Base-by-base conservation (phyloP, 78 protist genomes). In the Trichosphaerium sp. region DNA sequence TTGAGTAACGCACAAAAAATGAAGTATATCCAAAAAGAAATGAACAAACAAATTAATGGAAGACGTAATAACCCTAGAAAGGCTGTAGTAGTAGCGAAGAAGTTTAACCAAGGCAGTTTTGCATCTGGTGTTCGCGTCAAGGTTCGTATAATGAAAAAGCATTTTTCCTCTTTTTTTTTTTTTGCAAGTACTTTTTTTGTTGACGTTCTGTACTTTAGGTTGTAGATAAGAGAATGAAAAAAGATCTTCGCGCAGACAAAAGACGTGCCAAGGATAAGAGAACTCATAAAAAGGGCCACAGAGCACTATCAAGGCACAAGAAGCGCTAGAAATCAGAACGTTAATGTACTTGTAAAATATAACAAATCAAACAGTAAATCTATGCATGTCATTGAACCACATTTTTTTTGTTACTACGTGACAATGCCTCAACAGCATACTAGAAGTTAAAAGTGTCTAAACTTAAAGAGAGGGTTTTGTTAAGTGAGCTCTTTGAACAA, bases 151-250 rank as follows among this genome's bases (percentile, higher is more conserved):
- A 61, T 32, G 63, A 11, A 54, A n/a, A 11, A 38, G 58, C 32
- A 37, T 21, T 21, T 15, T 4, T 26, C 7, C 61, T 14, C 32
- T 21, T 4, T 8, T 32, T 10, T 5, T 44, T n/a, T n/a, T n/a
- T n/a, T n/a, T n/a, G n/a, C n/a, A n/a, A n/a, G n/a, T n/a, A n/a
- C n/a, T n/a, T n/a, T 10, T 54, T 44, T 40, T 54, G 37, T 58
- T 21, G 44, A 55, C 25, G 76, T 57, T 21, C 47, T 44, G 10
- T 70, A 70, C 64, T 44, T n/a, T n/a, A 70, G 76, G 18, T 58
- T 31, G 65, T 70, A 32, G 76, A 70, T 42, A 8, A 10, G 32
- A 40, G 76, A 3, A 5, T 34, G 58, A 34, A 40, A 21, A 42
- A 31, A 38, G 76, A 70, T 10, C n/a, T 35, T 28, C 57, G 75